Evolutionary conservation across 768 basidiomycete species (phyloP), one percentile per base, ranked within the genome.

Genomic region (Suillus weaverae): DNA sequence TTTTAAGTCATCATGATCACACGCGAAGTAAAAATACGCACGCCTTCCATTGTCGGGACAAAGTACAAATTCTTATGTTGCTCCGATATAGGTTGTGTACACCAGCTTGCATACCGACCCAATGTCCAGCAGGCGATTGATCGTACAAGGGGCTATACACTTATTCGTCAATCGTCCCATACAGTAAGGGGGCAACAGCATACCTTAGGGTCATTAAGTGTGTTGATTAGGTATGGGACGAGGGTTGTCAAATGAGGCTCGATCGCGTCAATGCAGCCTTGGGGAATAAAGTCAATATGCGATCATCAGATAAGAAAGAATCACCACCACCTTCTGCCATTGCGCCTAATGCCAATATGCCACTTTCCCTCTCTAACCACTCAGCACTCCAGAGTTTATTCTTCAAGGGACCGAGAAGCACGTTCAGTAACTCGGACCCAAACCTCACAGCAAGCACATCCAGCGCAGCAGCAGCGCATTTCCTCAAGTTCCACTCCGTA

Each of bases 51-150:
- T 16, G 95, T 97, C 0, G 97, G 97, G 36, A 99, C 89, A 74
- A 99, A 99, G 79, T 90, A 99, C 62, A 83, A 84, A 62, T 84
- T 89, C 78, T 92, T 93, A 81, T 97, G 95, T 60, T 95, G 94
- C 63, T 93, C 90, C 4, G 90, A 90, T 65, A 85, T 81, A 33
- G 87, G 85, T 73, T 91, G 89, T n/a, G 92, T 94, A 70, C 92
- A 94, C 97, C 97, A 99, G 72, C 92, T 94, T 38, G 97, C 94
- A 77, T 99, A 99, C 60, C 97, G 90, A 18, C 97, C 97, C n/a
- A 99, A 84, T 0, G 97, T 98, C 97, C 97, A 99, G 76, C 97
- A 99, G 18, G 96, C 95, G 72, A 99, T 99, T 3, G 97, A 98
- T 64, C 97, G 90, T 10, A 99, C 94, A 46, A 99, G 90, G 22